Evolutionary conservation across 208 protist species (phyloP).

Genomic region (Cochliopodium minus): DNA sequence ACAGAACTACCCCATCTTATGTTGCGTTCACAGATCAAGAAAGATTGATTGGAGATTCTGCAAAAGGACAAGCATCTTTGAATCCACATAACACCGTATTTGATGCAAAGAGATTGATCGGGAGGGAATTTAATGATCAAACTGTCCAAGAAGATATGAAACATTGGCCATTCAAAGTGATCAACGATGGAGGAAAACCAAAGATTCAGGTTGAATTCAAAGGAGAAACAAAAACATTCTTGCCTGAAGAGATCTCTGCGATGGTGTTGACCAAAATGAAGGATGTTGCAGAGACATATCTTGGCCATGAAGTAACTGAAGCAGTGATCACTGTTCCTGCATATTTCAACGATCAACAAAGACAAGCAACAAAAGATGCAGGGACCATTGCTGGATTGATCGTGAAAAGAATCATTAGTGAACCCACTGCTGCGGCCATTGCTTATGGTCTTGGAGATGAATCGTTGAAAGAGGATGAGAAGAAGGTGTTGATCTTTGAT

Average conservation of each 20-base stretch:
- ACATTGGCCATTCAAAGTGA: slow-evolving; percentile 80
- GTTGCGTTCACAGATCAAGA: slow-evolving; percentile 72
- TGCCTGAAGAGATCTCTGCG: slow-evolving; percentile 10
- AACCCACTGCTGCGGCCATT: slow-evolving; percentile 70
- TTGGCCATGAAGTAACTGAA: slow-evolving; percentile 49
- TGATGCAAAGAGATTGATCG: slow-evolving; percentile 89
- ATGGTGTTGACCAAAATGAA: slow-evolving; percentile 9
- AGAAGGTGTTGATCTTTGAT: slow-evolving; percentile 56
- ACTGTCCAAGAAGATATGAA: slow-evolving; percentile 62
- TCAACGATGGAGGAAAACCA: slow-evolving; percentile 39
- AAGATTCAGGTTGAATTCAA: slow-evolving; percentile 35
- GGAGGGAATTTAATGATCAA: slow-evolving; percentile 54
- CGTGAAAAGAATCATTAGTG: slow-evolving; percentile 69
- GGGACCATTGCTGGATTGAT: slow-evolving; percentile 52
- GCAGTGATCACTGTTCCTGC: slow-evolving; percentile 74
- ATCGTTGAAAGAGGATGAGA: slow-evolving; percentile 20
- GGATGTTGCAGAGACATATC: slow-evolving; percentile 26
- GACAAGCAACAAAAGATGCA: slow-evolving; percentile 77
- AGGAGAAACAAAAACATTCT: slow-evolving; percentile 8
- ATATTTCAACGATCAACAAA: slow-evolving; percentile 80
- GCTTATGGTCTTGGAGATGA: slow-evolving; percentile 66
- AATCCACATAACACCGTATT: slow-evolving; percentile 72
- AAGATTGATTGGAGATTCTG: slow-evolving; percentile 55
- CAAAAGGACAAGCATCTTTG: slow-evolving; percentile 64
- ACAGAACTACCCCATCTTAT: slow-evolving; percentile 75